Evolutionary conservation across 345 rosid species (phyloP).

Genomic region (Combretum micranthum): DNA sequence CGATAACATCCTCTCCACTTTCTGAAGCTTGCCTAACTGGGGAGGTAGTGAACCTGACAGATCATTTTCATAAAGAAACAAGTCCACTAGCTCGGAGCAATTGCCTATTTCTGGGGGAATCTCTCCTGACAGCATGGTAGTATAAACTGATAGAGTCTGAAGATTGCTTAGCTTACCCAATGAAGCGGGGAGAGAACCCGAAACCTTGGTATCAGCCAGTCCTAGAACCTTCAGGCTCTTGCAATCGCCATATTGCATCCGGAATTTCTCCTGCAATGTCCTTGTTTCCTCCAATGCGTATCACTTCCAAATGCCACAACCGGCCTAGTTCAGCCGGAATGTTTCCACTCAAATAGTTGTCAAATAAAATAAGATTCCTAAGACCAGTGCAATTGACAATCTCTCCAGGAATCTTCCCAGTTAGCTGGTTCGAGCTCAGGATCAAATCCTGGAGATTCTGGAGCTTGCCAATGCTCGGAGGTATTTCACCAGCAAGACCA

Average conservation of each 20-base stretch:
- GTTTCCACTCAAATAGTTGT: constrained; percentile 53
- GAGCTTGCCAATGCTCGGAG: constrained; percentile 66
- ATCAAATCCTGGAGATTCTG: constrained; percentile 51
- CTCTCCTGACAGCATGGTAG: constrained; percentile 62
- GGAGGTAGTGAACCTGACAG: constrained; percentile 58
- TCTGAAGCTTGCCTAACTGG: constrained; percentile 48
- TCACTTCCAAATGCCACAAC: constrained; percentile 35
- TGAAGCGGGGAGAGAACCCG: constrained; percentile 63
- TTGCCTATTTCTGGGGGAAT: constrained; percentile 69
- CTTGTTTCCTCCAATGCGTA: constrained; percentile 80
- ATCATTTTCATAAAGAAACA: constrained; percentile 73
- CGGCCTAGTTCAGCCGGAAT: constrained; percentile 59
- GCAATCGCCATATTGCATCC: constrained; percentile 63
- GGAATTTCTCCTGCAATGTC: constrained; percentile 71
- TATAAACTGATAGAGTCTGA: constrained; percentile 49
- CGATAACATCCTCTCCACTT: constrained; percentile 54
- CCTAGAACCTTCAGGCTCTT: constrained; percentile 50
- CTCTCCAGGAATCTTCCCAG: constrained; percentile 61
- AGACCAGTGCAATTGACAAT: constrained; percentile 53
- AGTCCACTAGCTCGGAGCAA: constrained; percentile 52
- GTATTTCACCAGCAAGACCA: constrained; percentile 63
- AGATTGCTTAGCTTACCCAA: constrained; percentile 66
- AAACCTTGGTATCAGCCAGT: constrained; percentile 64
- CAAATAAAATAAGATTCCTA: constrained; percentile 50
- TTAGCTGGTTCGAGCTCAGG: constrained; percentile 64